phyloP scores from a whole-genome alignment of 495 filamentous ascomycete species.

The Aspergillus taichungensis region DNA sequence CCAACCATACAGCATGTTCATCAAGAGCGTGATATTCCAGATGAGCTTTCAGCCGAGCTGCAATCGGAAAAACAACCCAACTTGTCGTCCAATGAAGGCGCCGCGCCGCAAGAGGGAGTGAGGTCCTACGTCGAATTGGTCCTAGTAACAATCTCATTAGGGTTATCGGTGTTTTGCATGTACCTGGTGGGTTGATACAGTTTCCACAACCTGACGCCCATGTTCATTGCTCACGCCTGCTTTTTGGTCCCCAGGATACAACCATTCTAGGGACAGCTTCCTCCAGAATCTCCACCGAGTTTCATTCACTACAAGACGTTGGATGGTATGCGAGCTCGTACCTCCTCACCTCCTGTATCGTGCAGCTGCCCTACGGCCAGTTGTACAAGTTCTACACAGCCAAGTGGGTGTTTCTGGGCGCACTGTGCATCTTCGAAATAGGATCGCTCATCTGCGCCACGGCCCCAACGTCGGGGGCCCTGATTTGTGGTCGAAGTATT shows the following conservation, averaged over 20 bases:
- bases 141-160: too few species aligned
- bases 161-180: too few species aligned
- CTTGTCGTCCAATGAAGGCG: too few species aligned
- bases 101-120: too few species aligned
- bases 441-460: constrained; percentile 64
- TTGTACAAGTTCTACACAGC: constrained; percentile 56
- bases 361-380: constrained; percentile 46
- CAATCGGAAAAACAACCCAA: too few species aligned
- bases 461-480: constrained; percentile 52
- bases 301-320: constrained; percentile 53
- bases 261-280: constrained; percentile 4
- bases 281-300: constrained; percentile 30
- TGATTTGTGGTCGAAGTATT: constrained; percentile 52
- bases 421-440: constrained; percentile 52
- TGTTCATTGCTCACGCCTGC: constrained; percentile 10
- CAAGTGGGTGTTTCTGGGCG: constrained; percentile 49
- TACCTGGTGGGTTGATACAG: too few species aligned
- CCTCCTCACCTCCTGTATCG: constrained; percentile 37
- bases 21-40: too few species aligned
- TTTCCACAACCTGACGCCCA: too few species aligned
- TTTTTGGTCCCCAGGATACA: constrained; percentile 27
- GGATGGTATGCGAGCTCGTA: constrained; percentile 49
- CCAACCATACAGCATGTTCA: too few species aligned
- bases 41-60: too few species aligned
- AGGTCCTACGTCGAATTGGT: too few species aligned